Base-by-base conservation (phyloP, 23 red algal species). In the Chondrus crispus region DNA sequence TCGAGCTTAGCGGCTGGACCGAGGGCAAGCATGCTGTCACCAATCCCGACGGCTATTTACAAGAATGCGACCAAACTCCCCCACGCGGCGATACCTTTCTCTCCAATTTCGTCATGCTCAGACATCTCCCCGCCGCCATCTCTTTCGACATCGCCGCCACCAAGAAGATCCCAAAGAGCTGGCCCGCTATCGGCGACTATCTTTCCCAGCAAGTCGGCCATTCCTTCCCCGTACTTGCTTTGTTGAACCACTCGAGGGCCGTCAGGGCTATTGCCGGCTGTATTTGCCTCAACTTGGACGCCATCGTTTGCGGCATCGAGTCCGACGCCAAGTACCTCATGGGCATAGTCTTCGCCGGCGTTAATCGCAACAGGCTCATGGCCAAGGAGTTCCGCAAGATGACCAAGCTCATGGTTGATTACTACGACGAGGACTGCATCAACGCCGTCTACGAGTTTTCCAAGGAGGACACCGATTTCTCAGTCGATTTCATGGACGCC, bases 401-500 rank as follows among this genome's bases (percentile, higher is more conserved):
- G 77, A 84, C 79, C 22, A 92, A 78, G 89, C 49, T 84, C 47
- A 82, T 92, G 76, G 89, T 82, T 75, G 77, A 84, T 49, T 70
- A 92, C 51, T 92, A 78, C 45, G 77, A 84, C 63, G 77, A 74
- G 73, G 79, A 74, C 13, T 70, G 60, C 30, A 84, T 92, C 58
- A 64, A 73, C 22, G 75, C 79, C 47, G 62, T 92, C 12, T 73
- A 84, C 48, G 66, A 84, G 47, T 92, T 92, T 68, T 71, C 89
- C 0, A 84, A 92, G 48, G 89, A 92, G 62, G 89, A 92, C 10
- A 82, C 79, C 0, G 89, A 92, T 63, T 92, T 92, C 60, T 64
- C 69, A 46, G 69, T 60, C 13, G 77, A 92, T 40, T 84, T 74
- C 58, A 43, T 84, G 26, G 75, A 50, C 39, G 79, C 89, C 32